Conservation (phyloP, 2,329 filamentous ascomycete genomes). For the Furcasterigmium furcatum region DNA sequence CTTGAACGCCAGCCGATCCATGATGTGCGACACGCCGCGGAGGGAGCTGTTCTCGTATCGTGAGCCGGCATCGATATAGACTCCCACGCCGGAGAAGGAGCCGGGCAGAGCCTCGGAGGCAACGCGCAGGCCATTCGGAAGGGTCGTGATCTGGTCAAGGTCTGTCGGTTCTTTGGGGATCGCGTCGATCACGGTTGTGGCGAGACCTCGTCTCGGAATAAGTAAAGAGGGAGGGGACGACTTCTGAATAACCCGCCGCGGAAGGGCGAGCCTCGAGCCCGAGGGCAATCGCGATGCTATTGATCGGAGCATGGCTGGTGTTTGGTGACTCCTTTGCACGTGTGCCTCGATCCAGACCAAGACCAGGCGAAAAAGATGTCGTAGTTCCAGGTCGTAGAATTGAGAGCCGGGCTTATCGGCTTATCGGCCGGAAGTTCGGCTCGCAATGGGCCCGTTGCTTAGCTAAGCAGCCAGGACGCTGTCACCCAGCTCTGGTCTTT, state of each 20-base stretch:
- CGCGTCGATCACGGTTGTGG: conserved; percentile 10
- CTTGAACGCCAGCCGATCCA: conserved; percentile 95
- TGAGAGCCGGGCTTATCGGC: neutral
- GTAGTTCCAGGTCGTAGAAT: neutral
- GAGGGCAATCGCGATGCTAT: conserved; percentile 12
- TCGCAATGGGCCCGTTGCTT: no score
- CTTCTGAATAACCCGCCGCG: neutral
- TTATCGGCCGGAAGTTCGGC: no score
- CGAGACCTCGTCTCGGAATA: conserved; percentile 4
- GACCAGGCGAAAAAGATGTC: neutral
- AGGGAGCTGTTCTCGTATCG: conserved; percentile 85
- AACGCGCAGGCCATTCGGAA: conserved; percentile 90
- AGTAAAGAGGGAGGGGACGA: neutral
- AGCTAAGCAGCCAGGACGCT: no score
- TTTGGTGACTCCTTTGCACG: neutral
- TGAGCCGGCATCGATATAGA: conserved; percentile 94
- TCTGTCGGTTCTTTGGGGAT: conserved; percentile 66
- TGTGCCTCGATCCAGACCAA: neutral
- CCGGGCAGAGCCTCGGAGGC: conserved; percentile 93
- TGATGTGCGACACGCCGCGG: conserved; percentile 90
- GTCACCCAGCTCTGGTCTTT: no score
- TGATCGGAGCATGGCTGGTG: conserved; percentile 11
- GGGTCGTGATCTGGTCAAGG: conserved; percentile 80
- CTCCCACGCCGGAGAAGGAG: conserved; percentile 90
- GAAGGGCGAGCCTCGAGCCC: conserved; percentile 4